phyloP scores from a whole-genome alignment of 202 grass and related monocot genomes.

The Bolboschoenoplectus hybrid region DNA sequence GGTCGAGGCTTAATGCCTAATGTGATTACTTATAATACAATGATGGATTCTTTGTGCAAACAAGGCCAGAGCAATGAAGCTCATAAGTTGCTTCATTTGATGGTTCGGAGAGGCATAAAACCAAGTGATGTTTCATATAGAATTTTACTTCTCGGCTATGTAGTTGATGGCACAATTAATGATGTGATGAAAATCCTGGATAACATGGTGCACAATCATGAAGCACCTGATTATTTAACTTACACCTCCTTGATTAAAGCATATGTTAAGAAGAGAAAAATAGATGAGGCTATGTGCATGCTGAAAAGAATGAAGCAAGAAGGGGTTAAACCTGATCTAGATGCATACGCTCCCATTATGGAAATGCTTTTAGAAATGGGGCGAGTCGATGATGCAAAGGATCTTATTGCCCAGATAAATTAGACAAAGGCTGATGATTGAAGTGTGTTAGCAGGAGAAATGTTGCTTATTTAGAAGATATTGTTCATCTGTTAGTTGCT shows the following conservation, averaged over 20 bases:
- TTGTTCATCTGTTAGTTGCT: too few species aligned
- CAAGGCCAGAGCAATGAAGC: neutral
- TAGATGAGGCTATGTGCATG: too few species aligned
- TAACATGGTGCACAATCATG: neutral
- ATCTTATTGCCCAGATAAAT: too few species aligned
- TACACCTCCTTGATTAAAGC: neutral
- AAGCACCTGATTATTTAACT: neutral
- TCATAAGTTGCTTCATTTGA: neutral
- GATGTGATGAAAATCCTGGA: neutral
- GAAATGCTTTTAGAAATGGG: too few species aligned
- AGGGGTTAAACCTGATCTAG: too few species aligned
- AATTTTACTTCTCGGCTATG: neutral
- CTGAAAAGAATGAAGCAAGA: too few species aligned
- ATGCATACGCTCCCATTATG: too few species aligned
- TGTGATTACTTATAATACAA: neutral
- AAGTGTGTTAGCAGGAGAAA: too few species aligned
- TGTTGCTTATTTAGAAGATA: too few species aligned
- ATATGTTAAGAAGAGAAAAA: too few species aligned
- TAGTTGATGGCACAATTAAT: slow-evolving; percentile 10
- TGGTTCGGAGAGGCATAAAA: neutral
- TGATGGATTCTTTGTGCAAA: slow-evolving; percentile 4
- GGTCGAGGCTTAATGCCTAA: neutral
- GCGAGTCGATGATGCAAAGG: too few species aligned
- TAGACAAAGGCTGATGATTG: too few species aligned
- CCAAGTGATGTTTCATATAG: neutral